A percentile compares a stretch with the other conserved stretches of the same genome.
Conservation (phyloP, 139 green algal genomes). For the Nannochloris sp. region DNA sequence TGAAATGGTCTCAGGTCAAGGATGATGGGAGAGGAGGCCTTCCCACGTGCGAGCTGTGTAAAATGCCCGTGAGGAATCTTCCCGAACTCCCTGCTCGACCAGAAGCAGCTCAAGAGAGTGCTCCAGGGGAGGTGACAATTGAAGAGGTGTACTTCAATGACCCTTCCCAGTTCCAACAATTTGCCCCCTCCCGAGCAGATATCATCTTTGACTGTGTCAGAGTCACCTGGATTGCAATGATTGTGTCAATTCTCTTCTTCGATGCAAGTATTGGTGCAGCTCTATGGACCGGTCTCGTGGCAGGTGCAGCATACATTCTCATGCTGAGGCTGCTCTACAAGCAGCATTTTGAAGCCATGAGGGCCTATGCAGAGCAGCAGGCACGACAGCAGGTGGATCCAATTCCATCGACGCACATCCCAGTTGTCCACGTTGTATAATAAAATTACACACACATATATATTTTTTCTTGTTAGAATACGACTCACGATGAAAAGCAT, state of each 20-base stretch:
- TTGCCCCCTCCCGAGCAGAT: constrained; percentile 41
- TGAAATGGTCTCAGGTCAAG: constrained; percentile 76
- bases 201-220: constrained; percentile 77
- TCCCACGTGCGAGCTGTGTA: constrained; percentile 61
- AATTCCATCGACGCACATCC: no score
- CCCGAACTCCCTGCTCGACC: constrained; percentile 28
- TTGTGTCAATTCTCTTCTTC: constrained; percentile 52
- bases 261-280: constrained; percentile 37
- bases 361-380: constrained; percentile 18
- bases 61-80: constrained; percentile 43
- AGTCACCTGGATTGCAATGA: constrained; percentile 63
- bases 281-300: constrained; percentile 48
- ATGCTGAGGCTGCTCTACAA: constrained; percentile 47
- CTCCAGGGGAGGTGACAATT: neutral
- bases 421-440: constrained; percentile 2
- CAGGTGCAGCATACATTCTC: constrained; percentile 43
- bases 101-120: neutral
- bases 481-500: neutral
- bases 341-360: constrained; percentile 32
- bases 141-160: constrained; percentile 8
- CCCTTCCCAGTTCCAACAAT: constrained; percentile 11
- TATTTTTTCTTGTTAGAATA: neutral
- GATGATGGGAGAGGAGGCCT: constrained; percentile 29
- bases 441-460: neutral
- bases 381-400: neutral